A percentile compares a stretch with the other conserved stretches of the same genome.
phyloP scores from a whole-genome alignment of 176 grass and related monocot genomes.

The Chloris gayana region DNA sequence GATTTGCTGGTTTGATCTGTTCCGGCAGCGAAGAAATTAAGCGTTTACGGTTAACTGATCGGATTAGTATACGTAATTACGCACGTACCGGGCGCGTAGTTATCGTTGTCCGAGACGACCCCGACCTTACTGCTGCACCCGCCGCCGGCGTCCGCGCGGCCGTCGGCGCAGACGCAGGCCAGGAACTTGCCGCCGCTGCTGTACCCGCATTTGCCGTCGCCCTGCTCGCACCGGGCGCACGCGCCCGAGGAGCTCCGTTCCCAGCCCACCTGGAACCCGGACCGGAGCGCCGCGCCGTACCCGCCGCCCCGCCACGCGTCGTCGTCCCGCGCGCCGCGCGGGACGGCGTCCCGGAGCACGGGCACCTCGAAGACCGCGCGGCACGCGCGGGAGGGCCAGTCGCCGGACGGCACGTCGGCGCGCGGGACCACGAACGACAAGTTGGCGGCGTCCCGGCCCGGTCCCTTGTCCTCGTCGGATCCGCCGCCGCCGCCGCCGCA shows the following conservation, averaged over 20 bases:
- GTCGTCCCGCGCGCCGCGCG: background rate
- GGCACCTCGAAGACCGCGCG: slow-evolving; percentile 7
- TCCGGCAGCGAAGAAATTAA: too few species aligned
- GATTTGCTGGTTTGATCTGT: too few species aligned
- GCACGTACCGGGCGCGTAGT: too few species aligned
- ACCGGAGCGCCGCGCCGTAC: slow-evolving; percentile 22
- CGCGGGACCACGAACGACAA: slow-evolving; percentile 16
- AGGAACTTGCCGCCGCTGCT: background rate
- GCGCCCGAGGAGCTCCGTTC: background rate
- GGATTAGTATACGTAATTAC: too few species aligned
- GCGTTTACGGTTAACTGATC: too few species aligned
- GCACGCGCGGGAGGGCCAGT: slow-evolving; percentile 35
- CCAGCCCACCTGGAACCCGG: slow-evolving; percentile 55
- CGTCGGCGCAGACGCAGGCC: too few species aligned
- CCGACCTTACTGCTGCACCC: too few species aligned
- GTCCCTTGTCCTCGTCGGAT: background rate
- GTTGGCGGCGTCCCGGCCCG: background rate
- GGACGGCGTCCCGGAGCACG: slow-evolving; percentile 23
- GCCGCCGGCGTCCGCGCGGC: too few species aligned
- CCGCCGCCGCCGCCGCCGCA: background rate
- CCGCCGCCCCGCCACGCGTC: slow-evolving; percentile 24
- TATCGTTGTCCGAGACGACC: too few species aligned
- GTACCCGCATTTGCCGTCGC: slow-evolving; percentile 45
- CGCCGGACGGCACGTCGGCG: background rate
- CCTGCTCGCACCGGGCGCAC: slow-evolving; percentile 39